Percentiles rank a stretch among this genome's conserved stretches.
phyloP scores from a whole-genome alignment of 495 filamentous ascomycete species.

The Jackrogersella multiformis region DNA sequence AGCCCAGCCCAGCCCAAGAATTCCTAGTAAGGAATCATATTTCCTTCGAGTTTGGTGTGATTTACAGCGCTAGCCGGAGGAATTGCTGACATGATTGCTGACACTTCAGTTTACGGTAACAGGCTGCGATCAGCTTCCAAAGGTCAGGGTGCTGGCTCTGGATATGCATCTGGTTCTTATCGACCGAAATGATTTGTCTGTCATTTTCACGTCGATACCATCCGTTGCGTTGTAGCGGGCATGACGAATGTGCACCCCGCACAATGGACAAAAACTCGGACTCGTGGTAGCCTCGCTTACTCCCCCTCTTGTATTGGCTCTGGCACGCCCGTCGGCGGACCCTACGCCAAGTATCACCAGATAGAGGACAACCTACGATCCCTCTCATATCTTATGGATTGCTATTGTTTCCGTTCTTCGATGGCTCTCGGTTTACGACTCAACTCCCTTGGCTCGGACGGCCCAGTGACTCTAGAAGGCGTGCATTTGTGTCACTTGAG shows the following conservation, averaged over 20 bases:
- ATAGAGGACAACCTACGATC: constrained; percentile 39
- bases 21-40: constrained; percentile 93
- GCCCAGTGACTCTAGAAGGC: constrained; percentile 29
- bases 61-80: constrained; percentile 82
- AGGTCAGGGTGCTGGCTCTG: constrained; percentile 75
- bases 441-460: constrained; percentile 47
- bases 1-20: constrained; percentile 67
- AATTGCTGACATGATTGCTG: constrained; percentile 79
- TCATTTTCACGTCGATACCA: constrained; percentile 27
- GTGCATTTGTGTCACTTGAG: constrained; percentile 30
- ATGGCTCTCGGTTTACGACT: constrained; percentile 49
- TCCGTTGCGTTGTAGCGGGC: constrained; percentile 39
- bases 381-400: constrained; percentile 50
- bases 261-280: constrained; percentile 36
- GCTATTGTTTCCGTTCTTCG: constrained; percentile 51
- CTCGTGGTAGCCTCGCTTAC: constrained; percentile 38
- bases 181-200: constrained; percentile 72
- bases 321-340: constrained; percentile 34
- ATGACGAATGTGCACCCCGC: constrained; percentile 29
- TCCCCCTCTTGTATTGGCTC: constrained; percentile 36
- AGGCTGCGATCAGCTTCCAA: constrained; percentile 96
- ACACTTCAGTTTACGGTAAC: constrained; percentile 88
- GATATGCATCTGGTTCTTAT: constrained; percentile 69
- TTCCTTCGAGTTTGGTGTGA: constrained; percentile 87
- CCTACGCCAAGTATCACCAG: constrained; percentile 38